A percentile compares a stretch with the other conserved stretches of the same genome.
phyloP scores from a whole-genome alignment of 2,329 filamentous ascomycete species.

The Cryphonectria carpinicola region DNA sequence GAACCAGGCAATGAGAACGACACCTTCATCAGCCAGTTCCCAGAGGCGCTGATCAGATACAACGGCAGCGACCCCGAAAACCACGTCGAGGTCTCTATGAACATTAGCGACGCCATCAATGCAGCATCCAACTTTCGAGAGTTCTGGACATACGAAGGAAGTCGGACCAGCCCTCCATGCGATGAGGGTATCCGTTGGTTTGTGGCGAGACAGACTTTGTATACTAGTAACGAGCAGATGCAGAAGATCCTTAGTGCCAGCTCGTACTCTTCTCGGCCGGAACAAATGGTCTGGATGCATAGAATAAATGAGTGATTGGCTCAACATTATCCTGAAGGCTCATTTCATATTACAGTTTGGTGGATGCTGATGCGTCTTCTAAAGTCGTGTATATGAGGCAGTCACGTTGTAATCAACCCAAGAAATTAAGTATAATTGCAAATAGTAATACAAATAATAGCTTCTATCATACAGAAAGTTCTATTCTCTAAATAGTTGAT shows the following conservation, averaged over 20 bases:
- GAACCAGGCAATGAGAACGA: slow-evolving; percentile 45
- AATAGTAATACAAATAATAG: not conserved
- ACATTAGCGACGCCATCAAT: slow-evolving; percentile 40
- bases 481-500: not conserved
- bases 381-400: not conserved
- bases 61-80: slow-evolving; percentile 35
- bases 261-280: slow-evolving; percentile 47
- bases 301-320: slow-evolving; percentile 44
- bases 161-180: slow-evolving; percentile 52
- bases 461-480: not conserved
- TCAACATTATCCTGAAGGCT: no score
- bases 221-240: slow-evolving; percentile 51
- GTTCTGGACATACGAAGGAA: slow-evolving; percentile 54
- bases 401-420: not conserved
- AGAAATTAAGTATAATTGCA: not conserved
- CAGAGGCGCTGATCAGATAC: slow-evolving; percentile 42
- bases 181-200: slow-evolving; percentile 52
- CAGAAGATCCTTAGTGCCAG: slow-evolving; percentile 47
- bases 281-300: slow-evolving; percentile 53
- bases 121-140: slow-evolving; percentile 45
- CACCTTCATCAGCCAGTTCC: slow-evolving; percentile 48
- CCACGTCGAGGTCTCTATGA: slow-evolving; percentile 30
- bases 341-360: not conserved
- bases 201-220: slow-evolving; percentile 35
- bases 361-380: not conserved